phyloP scores from a whole-genome alignment of 225 moss, liverwort and hornwort genomes.

The Sphagnum contortum region DNA sequence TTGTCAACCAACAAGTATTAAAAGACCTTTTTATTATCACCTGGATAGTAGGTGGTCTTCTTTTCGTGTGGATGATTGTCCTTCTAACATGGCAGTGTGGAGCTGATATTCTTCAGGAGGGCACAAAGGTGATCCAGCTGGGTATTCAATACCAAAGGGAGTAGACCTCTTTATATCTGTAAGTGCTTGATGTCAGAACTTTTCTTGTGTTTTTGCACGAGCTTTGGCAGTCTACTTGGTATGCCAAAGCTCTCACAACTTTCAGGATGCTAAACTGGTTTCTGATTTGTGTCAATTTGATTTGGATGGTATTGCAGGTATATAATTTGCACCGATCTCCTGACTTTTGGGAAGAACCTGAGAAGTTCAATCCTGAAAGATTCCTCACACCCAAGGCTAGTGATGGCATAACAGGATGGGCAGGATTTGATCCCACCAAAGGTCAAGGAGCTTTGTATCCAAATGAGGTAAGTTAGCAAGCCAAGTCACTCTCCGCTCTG shows the following conservation, averaged over 20 bases:
- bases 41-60: too few species aligned
- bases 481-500: too few species aligned
- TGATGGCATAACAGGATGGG: conserved; percentile 69
- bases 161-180: conserved; percentile 89
- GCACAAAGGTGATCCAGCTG: conserved; percentile 65
- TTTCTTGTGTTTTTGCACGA: background rate
- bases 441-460: conserved; percentile 84
- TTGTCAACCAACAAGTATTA: background rate
- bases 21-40: background rate
- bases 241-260: too few species aligned
- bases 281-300: too few species aligned
- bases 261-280: too few species aligned
- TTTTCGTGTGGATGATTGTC: too few species aligned
- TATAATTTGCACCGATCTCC: conserved; percentile 95
- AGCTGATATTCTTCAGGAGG: conserved; percentile 44
- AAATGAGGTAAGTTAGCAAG: conserved; percentile 58
- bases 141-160: conserved; percentile 76
- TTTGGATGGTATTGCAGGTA: conserved; percentile 21
- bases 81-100: too few species aligned
- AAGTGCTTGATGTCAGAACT: conserved; percentile 8
- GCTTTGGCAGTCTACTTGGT: background rate
- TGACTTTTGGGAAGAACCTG: conserved; percentile 90
- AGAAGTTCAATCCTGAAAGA: conserved; percentile 81
- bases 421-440: conserved; percentile 77
- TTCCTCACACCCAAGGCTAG: conserved; percentile 57